Conservation (phyloP, 2,329 filamentous ascomycete genomes). For the Fusarium luffae region DNA sequence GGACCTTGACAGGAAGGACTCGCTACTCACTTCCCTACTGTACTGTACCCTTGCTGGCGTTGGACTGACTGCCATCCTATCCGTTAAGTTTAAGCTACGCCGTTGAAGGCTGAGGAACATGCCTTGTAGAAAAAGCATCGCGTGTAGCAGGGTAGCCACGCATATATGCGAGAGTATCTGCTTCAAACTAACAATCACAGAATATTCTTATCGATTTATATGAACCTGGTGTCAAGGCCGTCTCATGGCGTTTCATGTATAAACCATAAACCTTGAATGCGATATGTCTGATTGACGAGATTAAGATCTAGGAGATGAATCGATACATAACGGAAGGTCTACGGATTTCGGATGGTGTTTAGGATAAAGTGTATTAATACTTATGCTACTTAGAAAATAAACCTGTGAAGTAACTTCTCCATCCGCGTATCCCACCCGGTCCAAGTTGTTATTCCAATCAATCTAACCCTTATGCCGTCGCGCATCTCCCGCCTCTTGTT, state of each 20-base stretch:
- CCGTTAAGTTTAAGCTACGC: not conserved
- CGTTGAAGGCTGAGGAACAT: conserved; percentile 6
- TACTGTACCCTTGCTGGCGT: conserved; percentile 25
- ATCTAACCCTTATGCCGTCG: not conserved
- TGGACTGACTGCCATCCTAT: conserved; percentile 7
- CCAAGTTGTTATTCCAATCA: conserved; percentile 7
- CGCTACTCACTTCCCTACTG: not conserved
- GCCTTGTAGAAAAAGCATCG: not conserved
- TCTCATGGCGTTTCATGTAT: not conserved
- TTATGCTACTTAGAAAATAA: not conserved
- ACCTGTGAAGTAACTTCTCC: conserved; percentile 2
- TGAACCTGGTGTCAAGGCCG: not conserved
- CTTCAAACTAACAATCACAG: not conserved
- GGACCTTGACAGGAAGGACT: conserved; percentile 8
- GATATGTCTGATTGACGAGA: not conserved
- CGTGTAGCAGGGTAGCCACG: not conserved
- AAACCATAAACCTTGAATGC: not conserved
- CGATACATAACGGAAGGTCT: not conserved
- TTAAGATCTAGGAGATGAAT: not conserved
- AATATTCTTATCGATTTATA: not conserved
- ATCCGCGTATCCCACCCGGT: not conserved
- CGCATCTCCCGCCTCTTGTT: not conserved
- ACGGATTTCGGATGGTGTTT: not conserved
- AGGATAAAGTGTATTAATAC: conserved; percentile 7
- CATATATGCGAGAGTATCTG: not conserved